phyloP scores from a whole-genome alignment of 148 eudicot genomes.

The Spergularia marina region DNA sequence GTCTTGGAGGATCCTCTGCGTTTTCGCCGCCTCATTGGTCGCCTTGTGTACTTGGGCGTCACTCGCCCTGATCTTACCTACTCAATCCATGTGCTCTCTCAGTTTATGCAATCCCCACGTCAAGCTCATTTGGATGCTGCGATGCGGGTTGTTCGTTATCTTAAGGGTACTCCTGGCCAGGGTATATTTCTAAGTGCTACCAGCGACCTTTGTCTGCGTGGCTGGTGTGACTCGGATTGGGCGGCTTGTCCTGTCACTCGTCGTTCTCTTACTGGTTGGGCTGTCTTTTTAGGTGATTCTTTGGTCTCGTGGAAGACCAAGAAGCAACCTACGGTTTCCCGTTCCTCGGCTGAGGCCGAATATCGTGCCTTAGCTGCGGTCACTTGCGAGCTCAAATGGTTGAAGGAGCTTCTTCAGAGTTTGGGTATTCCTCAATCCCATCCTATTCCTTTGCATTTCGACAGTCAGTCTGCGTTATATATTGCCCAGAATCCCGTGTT shows the following conservation, averaged over 20 bases:
- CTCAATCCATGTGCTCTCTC: slow-evolving; percentile 2
- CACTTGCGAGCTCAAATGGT: neutral
- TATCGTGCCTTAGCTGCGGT: neutral
- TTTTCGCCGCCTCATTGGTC: neutral
- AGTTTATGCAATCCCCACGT: slow-evolving; percentile 17
- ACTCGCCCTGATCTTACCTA: neutral
- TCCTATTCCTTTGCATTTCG: neutral
- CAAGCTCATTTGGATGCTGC: slow-evolving; percentile 18
- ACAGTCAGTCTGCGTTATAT: neutral
- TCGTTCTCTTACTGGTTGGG: neutral
- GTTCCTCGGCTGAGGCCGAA: neutral
- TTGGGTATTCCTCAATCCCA: neutral
- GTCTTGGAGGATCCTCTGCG: neutral
- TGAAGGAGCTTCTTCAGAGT: neutral
- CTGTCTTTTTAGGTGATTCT: neutral
- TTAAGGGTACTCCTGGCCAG: neutral
- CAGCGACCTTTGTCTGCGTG: neutral
- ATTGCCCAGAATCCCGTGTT: neutral
- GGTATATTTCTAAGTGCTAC: neutral
- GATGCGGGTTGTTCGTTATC: neutral
- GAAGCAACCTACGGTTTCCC: slow-evolving; percentile 1
- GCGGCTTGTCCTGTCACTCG: neutral
- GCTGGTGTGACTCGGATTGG: neutral
- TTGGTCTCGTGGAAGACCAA: slow-evolving; percentile 11
- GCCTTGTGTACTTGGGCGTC: neutral